Evolutionary conservation across 2,329 filamentous ascomycete species (phyloP).

Genomic region (Fusarium sp.): DNA sequence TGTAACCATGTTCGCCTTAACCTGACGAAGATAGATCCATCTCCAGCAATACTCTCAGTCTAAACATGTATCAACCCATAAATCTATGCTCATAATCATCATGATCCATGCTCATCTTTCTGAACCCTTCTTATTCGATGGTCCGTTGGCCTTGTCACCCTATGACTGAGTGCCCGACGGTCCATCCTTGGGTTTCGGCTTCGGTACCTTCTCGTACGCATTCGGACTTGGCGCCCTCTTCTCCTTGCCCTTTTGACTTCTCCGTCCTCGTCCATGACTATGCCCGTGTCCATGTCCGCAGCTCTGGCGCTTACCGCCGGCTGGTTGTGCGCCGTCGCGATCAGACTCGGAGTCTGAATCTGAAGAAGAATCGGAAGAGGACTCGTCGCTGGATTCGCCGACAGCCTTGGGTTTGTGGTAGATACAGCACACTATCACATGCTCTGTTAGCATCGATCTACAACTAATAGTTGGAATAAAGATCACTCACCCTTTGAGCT

Average conservation of each 20-base stretch:
- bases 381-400: constrained; percentile 85
- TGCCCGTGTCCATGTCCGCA: constrained; percentile 59
- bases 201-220: constrained; percentile 82
- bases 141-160: constrained; percentile 6
- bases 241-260: constrained; percentile 53
- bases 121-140: constrained; percentile 3
- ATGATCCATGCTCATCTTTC: constrained; percentile 19
- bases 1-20: constrained; percentile 20
- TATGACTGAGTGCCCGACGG: constrained; percentile 44
- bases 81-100: constrained; percentile 35
- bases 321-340: constrained; percentile 46
- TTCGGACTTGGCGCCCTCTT: constrained; percentile 78
- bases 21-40: background rate
- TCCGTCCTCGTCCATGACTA: constrained; percentile 47
- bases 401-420: constrained; percentile 89
- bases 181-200: constrained; percentile 57
- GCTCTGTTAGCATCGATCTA: constrained; percentile 4
- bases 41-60: constrained; percentile 1
- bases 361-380: constrained; percentile 71
- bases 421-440: constrained; percentile 90
- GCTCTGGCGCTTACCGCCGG: constrained; percentile 58
- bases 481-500: constrained; percentile 83
- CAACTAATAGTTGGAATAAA: background rate
- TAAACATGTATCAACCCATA: background rate
- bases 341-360: constrained; percentile 63